phyloP scores from a whole-genome alignment of 1,284 basidiomycete genomes.

The Lentinula novae-zelandiae region DNA sequence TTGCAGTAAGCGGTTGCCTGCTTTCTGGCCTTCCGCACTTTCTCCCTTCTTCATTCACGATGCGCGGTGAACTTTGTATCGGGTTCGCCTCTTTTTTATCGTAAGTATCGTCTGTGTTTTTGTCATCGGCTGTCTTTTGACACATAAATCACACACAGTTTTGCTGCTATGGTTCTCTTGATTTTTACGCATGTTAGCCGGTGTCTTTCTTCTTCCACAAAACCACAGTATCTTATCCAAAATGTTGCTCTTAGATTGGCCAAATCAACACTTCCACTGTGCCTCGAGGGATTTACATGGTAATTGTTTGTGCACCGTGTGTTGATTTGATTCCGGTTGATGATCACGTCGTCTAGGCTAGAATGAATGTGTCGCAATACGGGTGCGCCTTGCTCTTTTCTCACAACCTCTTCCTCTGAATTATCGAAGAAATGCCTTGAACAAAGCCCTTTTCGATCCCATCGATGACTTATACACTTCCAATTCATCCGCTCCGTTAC shows the following conservation, averaged over 20 bases:
- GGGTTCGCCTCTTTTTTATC: conserved; percentile 64
- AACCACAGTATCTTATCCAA: conserved; percentile 28
- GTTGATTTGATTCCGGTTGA: conserved; percentile 11
- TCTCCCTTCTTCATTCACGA: conserved; percentile 19
- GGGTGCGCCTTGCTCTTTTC: conserved; percentile 41
- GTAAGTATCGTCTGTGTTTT: conserved; percentile 36
- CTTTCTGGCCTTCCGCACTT: conserved; percentile 11
- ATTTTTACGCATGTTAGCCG: conserved; percentile 75
- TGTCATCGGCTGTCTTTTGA: conserved; percentile 18
- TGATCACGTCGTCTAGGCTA: conserved; percentile 40
- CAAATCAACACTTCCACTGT: conserved; percentile 76
- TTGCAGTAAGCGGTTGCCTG: conserved; percentile 21
- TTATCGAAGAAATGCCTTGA: conserved; percentile 43
- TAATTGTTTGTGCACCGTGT: conserved; percentile 22
- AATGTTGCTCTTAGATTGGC: conserved; percentile 49
- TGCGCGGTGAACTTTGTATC: conserved; percentile 73
- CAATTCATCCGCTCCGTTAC: conserved; percentile 62
- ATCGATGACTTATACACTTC: conserved; percentile 64
- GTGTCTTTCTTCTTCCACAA: background rate
- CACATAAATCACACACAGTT: conserved; percentile 35
- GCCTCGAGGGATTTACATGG: conserved; percentile 71
- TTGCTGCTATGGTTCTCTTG: conserved; percentile 63
- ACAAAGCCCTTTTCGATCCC: conserved; percentile 49
- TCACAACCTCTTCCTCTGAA: conserved; percentile 13
- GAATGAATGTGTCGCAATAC: conserved; percentile 65